These are phyloP conservation scores for Leptomonas seymouri DNA, from an alignment of 208 protist genomes.

Conservation along the genomic window DNA sequence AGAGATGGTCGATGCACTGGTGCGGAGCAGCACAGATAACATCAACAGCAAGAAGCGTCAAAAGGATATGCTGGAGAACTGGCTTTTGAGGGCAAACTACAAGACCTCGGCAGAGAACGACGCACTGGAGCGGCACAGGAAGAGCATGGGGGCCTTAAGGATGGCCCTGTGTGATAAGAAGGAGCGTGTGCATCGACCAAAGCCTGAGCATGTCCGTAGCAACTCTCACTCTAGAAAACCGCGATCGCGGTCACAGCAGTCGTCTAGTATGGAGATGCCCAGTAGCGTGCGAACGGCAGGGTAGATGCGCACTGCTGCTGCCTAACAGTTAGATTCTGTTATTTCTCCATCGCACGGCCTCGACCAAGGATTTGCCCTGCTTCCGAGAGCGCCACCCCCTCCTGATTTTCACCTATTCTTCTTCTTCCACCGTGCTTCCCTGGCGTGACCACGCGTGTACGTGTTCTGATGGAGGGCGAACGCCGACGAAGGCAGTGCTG, in stretches of 20 bases:
- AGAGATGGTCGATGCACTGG: conserved; percentile 32
- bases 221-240: background rate
- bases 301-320: background rate
- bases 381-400: too few relatives aligned
- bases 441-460: too few relatives aligned
- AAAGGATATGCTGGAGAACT: conserved; percentile 19
- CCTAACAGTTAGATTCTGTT: background rate
- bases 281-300: background rate
- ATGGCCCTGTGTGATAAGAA: conserved; percentile 5
- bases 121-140: conserved; percentile 26
- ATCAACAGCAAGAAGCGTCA: conserved; percentile 1
- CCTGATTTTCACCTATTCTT: too few relatives aligned
- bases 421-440: too few relatives aligned
- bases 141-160: conserved; percentile 32
- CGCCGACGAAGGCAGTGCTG: too few relatives aligned
- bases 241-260: background rate
- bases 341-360: too few relatives aligned
- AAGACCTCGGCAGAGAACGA: conserved; percentile 12
- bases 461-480: too few relatives aligned
- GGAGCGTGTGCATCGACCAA: background rate
- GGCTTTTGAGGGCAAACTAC: conserved; percentile 23
- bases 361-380: too few relatives aligned
- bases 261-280: conserved; percentile 4
- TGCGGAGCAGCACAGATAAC: conserved; percentile 9
- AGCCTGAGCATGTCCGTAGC: background rate